These are phyloP conservation scores for Torrubiellomyces zombiae DNA, from an alignment of 2,329 filamentous ascomycete genomes.

Conservation along the genomic window DNA sequence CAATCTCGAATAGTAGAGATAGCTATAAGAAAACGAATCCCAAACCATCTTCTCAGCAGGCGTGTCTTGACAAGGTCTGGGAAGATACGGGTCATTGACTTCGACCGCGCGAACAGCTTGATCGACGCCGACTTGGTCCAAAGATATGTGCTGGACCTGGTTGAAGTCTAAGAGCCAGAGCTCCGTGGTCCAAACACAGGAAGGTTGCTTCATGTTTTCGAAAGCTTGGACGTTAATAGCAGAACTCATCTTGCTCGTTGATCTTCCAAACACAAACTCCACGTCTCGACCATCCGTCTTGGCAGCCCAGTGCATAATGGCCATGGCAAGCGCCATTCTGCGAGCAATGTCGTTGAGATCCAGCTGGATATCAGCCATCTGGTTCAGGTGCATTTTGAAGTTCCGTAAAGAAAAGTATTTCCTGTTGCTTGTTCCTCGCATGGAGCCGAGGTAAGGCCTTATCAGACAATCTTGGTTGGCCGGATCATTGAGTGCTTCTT, in stretches of 20 bases:
- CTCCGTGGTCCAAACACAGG: constrained; percentile 3
- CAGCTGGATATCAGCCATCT: constrained; percentile 10
- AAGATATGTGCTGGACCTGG: constrained; percentile 8
- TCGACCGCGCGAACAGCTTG: constrained; percentile 7
- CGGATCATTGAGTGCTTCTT: constrained; percentile 2
- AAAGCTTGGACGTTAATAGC: background rate
- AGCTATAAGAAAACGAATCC: constrained; percentile 4
- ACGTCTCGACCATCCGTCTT: constrained; percentile 13
- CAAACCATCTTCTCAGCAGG: constrained; percentile 3
- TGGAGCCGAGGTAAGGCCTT: constrained; percentile 8
- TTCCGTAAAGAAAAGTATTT: constrained; percentile 14
- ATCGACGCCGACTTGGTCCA: constrained; percentile 8
- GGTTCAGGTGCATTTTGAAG: constrained; percentile 15
- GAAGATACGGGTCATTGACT: constrained; percentile 10
- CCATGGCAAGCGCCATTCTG: constrained; percentile 12
- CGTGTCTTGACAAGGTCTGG: constrained; percentile 4
- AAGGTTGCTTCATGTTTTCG: too few species aligned
- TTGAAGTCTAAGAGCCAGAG: constrained; percentile 18
- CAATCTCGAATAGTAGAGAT: too few species aligned
- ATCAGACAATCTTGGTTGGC: constrained; percentile 10
- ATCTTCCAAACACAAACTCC: constrained; percentile 15
- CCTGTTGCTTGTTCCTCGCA: background rate
- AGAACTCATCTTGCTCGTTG: background rate
- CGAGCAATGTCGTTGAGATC: constrained; percentile 7
- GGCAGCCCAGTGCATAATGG: constrained; percentile 16